Evolutionary conservation across 2,329 filamentous ascomycete genomes (phyloP), one percentile per base, ranked within the genome.

Genomic region (Mycogone perniciosa): DNA sequence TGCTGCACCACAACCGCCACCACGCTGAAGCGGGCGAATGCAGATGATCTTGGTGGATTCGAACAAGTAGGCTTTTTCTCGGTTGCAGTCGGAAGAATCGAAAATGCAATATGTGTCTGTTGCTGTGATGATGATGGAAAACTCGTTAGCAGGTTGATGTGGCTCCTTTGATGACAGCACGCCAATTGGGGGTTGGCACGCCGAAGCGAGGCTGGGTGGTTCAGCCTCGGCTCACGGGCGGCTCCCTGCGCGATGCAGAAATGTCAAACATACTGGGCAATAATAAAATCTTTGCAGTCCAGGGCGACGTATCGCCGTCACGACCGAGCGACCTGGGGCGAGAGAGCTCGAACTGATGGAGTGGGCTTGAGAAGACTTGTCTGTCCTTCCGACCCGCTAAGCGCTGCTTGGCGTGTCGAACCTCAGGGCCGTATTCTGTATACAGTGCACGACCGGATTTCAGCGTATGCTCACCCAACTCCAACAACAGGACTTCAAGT

Each of bases 361-460:
- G 61, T 56, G 58, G 60, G 62, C 38, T 56, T 57, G 59, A 57
- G 59, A 38, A 48, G 49, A 45, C 54, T 57, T 51, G 56, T 60
- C 44, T 48, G 51, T 35, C 53, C 49, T 50, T 53, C 55, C 50
- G 56, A 55, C 51, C 64, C 62, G 62, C 62, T 65, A 65, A 65
- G 63, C 62, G 62, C 63, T 62, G 48, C 60, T 64, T 61, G 61
- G 61, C 60, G 59, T 61, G 54, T 60, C 55, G 54, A 61, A 64
- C 61, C 60, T 62, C 56, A 57, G 58, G 50, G 55, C 59, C 60
- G 48, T 55, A 53, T 52, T 20, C 56, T 52, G 26, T 43, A 53
- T 53, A 53, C 51, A 53, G 51, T 53, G 51, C 51, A 51, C 46
- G 51, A 7, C 11, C 27, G 20, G 26, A 30, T 45, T 34, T 53